Base-by-base conservation (phyloP, 2,329 filamentous ascomycete genomes). In the Hypoxylon sp. region DNA sequence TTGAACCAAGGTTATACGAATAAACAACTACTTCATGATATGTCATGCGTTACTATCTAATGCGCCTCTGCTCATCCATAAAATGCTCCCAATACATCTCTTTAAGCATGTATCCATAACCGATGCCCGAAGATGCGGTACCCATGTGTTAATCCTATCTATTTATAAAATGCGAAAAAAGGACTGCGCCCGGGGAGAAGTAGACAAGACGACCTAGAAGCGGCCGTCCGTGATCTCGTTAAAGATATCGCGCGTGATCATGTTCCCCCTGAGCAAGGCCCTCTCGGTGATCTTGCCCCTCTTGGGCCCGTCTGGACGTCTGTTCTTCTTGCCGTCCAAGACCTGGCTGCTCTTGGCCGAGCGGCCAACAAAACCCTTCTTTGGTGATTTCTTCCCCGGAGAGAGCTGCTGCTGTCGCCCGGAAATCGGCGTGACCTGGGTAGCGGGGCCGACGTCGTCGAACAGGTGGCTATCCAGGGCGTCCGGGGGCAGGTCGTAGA, bases 181-280 rank as follows among this genome's bases (percentile, higher is more conserved):
- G n/a, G n/a, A n/a, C 18, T 23, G 13, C 13, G 4, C 11, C 11
- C 29, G 11, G 29, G 15, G 15, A 33, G 15, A n/a, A 46, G 40
- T 10, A 8, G 5, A n/a, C 11, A 35, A 35, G 24, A 2, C 17
- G 43, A 42, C 23, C 54, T 51, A 70, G 38, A 62, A 70, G 15
- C 65, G 60, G 24, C 71, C 73, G 43, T 70, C 72, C 62, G 71
- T 81, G 75, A 86, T 78, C 63, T 92, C 90, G 75, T 95, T 91
- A 67, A 92, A 79, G 63, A 97, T 87, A 78, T 94, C 89, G 70
- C 85, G 84, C 69, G 93, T 79, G 52, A 96, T 81, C 29, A 86
- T 84, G 68, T 86, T 86, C 29, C 83, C 85, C 56, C 85, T 87
- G 64, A 92, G 73, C 56, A 94, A 75, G 26, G 82, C 80, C 63